Conservation (phyloP, 352 stramenopile genomes). For the Globisporangium emineosum region DNA sequence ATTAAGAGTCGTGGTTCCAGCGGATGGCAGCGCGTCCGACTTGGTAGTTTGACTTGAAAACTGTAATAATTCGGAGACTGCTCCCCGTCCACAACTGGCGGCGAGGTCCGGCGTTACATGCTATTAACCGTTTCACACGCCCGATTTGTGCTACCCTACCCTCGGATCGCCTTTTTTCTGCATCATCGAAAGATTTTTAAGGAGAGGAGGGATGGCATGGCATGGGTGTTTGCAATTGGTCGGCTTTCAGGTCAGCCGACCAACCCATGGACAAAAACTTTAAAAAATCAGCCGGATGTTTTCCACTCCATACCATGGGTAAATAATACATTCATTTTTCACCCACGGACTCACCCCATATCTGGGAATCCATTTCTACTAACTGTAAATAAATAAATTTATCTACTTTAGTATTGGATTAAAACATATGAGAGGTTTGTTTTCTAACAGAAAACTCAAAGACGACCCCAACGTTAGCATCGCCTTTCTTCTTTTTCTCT, state of each 20-base stretch:
- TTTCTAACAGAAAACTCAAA: too few relatives aligned
- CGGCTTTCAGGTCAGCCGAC: background rate
- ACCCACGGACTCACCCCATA: too few relatives aligned
- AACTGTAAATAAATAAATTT: too few relatives aligned
- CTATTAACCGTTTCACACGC: background rate
- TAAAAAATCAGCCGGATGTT: background rate
- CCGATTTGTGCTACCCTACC: background rate
- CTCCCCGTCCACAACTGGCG: background rate
- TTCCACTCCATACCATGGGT: background rate
- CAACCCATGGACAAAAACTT: background rate
- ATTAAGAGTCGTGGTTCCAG: background rate
- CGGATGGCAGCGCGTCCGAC: constrained; percentile 12
- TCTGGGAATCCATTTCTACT: too few relatives aligned
- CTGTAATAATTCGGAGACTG: background rate
- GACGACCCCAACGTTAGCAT: too few relatives aligned
- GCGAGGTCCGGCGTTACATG: background rate
- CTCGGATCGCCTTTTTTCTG: background rate
- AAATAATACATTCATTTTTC: background rate
- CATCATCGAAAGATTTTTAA: background rate
- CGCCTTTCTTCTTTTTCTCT: too few relatives aligned
- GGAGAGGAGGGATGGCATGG: background rate
- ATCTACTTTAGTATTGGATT: too few relatives aligned
- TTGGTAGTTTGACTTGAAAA: background rate
- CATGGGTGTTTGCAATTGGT: background rate
- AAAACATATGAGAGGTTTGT: too few relatives aligned